phyloP scores from a whole-genome alignment of 768 basidiomycete genomes.

The Mycena floridula region DNA sequence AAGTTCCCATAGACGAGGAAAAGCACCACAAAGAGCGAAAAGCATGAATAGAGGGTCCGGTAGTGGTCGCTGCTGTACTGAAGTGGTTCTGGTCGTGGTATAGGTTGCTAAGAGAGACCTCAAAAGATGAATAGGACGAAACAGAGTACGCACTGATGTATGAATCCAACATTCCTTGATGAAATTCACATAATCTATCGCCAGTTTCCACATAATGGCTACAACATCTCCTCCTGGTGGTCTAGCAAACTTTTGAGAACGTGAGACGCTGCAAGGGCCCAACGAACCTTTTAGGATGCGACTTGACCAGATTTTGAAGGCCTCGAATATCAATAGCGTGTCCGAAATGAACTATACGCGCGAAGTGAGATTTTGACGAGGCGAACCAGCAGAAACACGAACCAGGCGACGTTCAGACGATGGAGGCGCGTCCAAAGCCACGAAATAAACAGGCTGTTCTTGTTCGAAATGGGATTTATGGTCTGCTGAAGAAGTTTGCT shows the following conservation, averaged over 20 bases:
- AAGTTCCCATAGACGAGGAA: no score
- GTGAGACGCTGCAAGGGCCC: no score
- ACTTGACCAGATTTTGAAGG: slow-evolving; percentile 55
- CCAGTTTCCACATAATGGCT: slow-evolving; percentile 57
- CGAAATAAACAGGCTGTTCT: slow-evolving; percentile 59
- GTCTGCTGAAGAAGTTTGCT: slow-evolving; percentile 17
- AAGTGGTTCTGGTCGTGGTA: slow-evolving; percentile 34
- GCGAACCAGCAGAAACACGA: slow-evolving; percentile 11
- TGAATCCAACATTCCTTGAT: slow-evolving; percentile 74
- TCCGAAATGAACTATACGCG: slow-evolving; percentile 73
- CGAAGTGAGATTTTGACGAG: background rate
- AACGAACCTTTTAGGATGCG: no score
- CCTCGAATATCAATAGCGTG: slow-evolving; percentile 68
- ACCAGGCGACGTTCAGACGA: slow-evolving; percentile 25
- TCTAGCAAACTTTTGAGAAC: no score
- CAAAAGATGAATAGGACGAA: no score
- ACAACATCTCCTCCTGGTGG: slow-evolving; percentile 45
- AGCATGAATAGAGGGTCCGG: slow-evolving; percentile 67
- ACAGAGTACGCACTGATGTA: slow-evolving; percentile 46
- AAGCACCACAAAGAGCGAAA: slow-evolving; percentile 78
- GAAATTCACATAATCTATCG: slow-evolving; percentile 70
- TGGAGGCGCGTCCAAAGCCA: slow-evolving; percentile 33
- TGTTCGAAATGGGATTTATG: slow-evolving; percentile 19
- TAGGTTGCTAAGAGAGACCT: slow-evolving; percentile 37
- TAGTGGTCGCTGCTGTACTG: slow-evolving; percentile 62